Conservation (phyloP, 1,139 yeast species). For the Debaryomyces sp. region DNA sequence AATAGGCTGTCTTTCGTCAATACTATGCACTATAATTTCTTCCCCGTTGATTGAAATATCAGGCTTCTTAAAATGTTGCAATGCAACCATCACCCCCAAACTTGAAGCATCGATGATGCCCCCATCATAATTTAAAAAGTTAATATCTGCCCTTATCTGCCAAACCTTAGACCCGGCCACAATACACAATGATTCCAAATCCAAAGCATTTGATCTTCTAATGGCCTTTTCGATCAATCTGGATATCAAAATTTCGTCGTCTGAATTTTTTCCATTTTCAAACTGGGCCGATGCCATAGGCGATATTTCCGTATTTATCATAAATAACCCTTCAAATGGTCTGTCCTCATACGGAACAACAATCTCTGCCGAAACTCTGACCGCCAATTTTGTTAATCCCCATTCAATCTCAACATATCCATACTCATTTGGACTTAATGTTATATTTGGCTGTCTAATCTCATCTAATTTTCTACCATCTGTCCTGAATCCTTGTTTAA, state of each 20-base stretch:
- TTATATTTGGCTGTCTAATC: slow-evolving; percentile 63
- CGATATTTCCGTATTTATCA: slow-evolving; percentile 81
- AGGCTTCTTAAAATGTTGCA: slow-evolving; percentile 81
- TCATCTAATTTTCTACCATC: slow-evolving; percentile 72
- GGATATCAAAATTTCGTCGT: slow-evolving; percentile 78
- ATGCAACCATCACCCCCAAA: slow-evolving; percentile 84
- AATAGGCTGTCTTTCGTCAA: slow-evolving; percentile 84
- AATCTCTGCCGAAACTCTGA: slow-evolving; percentile 82
- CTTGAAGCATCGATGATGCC: slow-evolving; percentile 90
- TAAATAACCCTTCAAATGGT: slow-evolving; percentile 90
- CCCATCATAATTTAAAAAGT: slow-evolving; percentile 87
- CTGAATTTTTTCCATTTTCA: slow-evolving; percentile 70
- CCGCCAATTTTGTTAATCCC: slow-evolving; percentile 77
- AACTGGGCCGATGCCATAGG: slow-evolving; percentile 89
- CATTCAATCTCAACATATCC: slow-evolving; percentile 81
- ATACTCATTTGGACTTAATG: slow-evolving; percentile 64
- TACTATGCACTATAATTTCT: slow-evolving; percentile 67
- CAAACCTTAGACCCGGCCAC: slow-evolving; percentile 91
- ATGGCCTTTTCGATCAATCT: slow-evolving; percentile 90
- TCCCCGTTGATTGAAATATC: slow-evolving; percentile 72
- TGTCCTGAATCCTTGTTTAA: slow-evolving; percentile 62
- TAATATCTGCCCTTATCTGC: slow-evolving; percentile 87
- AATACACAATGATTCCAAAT: slow-evolving; percentile 86
- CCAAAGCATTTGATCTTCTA: slow-evolving; percentile 85
- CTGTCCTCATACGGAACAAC: slow-evolving; percentile 84